These are phyloP conservation scores for Pleurotus salmoneostramineus DNA, from an alignment of 768 basidiomycete genomes.

Conservation along the genomic window DNA sequence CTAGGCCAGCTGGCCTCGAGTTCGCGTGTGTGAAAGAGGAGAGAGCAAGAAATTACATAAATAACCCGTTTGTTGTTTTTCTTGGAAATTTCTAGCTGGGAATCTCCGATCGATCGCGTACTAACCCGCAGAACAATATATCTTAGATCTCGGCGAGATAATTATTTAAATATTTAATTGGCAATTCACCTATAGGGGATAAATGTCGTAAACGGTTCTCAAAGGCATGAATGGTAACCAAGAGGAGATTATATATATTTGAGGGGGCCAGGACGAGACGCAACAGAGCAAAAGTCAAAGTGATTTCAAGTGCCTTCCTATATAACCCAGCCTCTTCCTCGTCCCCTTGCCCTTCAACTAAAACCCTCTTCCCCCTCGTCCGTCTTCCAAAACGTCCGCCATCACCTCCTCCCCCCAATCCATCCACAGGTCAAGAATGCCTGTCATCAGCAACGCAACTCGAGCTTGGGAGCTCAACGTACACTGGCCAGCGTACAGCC, in stretches of 20 bases:
- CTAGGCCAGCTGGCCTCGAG: too few relatives aligned
- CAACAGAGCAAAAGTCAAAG: background rate
- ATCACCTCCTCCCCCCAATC: background rate
- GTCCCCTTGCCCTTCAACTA: background rate
- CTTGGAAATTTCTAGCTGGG: background rate
- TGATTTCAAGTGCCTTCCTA: background rate
- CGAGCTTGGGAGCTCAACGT: slow-evolving; percentile 69
- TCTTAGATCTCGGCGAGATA: background rate
- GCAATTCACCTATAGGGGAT: background rate
- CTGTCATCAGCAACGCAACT: slow-evolving; percentile 62
- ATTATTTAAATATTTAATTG: background rate
- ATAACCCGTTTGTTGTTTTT: too few relatives aligned
- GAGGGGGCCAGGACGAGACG: too few relatives aligned
- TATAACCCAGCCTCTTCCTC: background rate
- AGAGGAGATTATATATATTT: background rate
- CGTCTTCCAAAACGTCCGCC: background rate
- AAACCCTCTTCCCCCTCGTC: background rate
- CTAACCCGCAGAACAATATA: background rate
- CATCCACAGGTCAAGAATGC: slow-evolving; percentile 12
- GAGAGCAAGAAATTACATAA: too few relatives aligned
- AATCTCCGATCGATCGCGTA: background rate
- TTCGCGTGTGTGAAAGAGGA: too few relatives aligned
- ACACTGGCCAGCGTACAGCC: slow-evolving; percentile 59
- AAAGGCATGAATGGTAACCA: background rate
- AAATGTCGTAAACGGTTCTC: background rate